Conservation (phyloP, 2,329 filamentous ascomycete species). For the Botrytis galanthina region DNA sequence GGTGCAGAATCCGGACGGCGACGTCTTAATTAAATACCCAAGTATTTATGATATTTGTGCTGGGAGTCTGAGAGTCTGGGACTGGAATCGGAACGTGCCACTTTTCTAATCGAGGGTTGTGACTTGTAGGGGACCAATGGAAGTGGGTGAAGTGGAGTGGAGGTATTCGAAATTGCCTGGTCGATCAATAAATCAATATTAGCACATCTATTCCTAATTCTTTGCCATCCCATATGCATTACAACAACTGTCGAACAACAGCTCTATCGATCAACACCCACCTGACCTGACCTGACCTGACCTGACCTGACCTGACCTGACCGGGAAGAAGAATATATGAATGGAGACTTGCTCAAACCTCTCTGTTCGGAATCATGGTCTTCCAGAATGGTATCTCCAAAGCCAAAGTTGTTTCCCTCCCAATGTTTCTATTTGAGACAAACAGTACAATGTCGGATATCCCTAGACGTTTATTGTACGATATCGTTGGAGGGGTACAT, state of each 20-base stretch:
- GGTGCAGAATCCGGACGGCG: conserved; percentile 1
- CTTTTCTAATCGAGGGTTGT: conserved; percentile 12
- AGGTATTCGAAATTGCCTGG: conserved; percentile 10
- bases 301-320: too few species aligned
- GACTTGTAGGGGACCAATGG: neutral
- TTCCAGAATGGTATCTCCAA: neutral
- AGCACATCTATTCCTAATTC: conserved; percentile 8
- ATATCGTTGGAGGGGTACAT: conserved; percentile 18
- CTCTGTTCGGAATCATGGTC: conserved; percentile 1
- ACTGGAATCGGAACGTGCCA: conserved; percentile 5
- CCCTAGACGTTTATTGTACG: conserved; percentile 11
- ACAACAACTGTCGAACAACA: neutral
- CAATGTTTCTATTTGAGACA: conserved; percentile 14
- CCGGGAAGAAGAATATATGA: neutral
- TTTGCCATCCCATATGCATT: neutral
- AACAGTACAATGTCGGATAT: neutral
- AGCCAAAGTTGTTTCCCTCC: neutral
- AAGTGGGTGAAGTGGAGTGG: neutral
- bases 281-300: neutral
- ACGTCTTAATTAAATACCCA: neutral
- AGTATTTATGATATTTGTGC: neutral
- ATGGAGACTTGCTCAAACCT: conserved; percentile 15
- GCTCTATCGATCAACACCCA: neutral
- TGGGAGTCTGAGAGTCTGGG: neutral
- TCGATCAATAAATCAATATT: conserved; percentile 11